phyloP scores from a whole-genome alignment of 495 filamentous ascomycete species.

The Umbilicaria muhlenbergii region DNA sequence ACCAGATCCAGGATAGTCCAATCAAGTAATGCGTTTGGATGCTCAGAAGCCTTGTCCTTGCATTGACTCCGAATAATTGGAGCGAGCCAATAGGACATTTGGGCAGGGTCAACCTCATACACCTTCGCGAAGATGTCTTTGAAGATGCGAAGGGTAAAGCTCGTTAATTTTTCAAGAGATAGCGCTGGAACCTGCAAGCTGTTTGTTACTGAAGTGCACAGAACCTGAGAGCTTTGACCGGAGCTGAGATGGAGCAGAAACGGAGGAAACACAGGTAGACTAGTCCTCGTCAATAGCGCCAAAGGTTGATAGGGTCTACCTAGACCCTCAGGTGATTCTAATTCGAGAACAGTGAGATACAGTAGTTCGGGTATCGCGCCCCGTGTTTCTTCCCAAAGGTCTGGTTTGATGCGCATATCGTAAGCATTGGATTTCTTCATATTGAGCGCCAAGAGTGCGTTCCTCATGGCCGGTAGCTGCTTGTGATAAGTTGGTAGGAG shows the following conservation, averaged over 20 bases:
- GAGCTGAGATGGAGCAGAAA: slow-evolving; percentile 59
- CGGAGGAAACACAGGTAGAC: slow-evolving; percentile 44
- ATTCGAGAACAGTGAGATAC: slow-evolving; percentile 46
- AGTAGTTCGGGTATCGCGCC: slow-evolving; percentile 37
- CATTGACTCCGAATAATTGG: slow-evolving; percentile 29
- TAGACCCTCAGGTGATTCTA: slow-evolving; percentile 43
- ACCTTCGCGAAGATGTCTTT: slow-evolving; percentile 81
- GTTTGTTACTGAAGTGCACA: slow-evolving; percentile 20
- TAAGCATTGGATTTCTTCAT: slow-evolving; percentile 62
- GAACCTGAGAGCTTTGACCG: slow-evolving; percentile 41
- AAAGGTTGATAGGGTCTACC: slow-evolving; percentile 45
- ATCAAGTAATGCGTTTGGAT: slow-evolving; percentile 37
- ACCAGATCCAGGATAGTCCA: slow-evolving; percentile 45
- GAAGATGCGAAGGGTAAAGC: slow-evolving; percentile 63
- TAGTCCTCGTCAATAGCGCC: slow-evolving; percentile 53
- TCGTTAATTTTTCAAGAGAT: slow-evolving; percentile 36
- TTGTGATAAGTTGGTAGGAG: slow-evolving; percentile 61
- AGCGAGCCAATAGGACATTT: slow-evolving; percentile 75
- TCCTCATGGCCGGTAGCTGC: slow-evolving; percentile 68
- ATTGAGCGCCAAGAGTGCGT: slow-evolving; percentile 73
- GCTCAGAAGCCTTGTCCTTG: slow-evolving; percentile 9
- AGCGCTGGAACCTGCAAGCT: slow-evolving; percentile 25
- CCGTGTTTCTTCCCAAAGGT: slow-evolving; percentile 47
- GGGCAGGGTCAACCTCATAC: slow-evolving; percentile 44
- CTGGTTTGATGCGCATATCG: slow-evolving; percentile 62